Evolutionary conservation across 2,329 filamentous ascomycete species (phyloP).

Genomic region (Neodidymelliopsis sp.): DNA sequence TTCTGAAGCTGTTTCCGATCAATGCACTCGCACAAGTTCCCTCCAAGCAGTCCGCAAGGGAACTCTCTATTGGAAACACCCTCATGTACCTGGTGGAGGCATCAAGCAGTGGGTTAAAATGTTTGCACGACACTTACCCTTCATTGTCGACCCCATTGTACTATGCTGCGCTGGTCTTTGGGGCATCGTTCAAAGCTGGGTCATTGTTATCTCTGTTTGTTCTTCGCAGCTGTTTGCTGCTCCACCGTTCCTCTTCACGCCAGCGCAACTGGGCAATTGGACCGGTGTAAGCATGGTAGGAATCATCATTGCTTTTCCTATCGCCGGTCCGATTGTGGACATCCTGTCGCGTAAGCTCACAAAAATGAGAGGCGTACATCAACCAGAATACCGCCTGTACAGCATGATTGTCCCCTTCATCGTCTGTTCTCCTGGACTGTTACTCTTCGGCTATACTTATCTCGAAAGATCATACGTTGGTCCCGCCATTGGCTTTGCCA

Average conservation of each 20-base stretch:
- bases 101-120: neutral
- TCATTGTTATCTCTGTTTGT: neutral
- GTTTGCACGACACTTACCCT: neutral
- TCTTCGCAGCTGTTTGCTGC: slow-evolving; percentile 1
- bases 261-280: slow-evolving; percentile 3
- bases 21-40: too few species aligned
- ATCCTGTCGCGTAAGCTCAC: neutral
- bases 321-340: neutral
- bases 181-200: neutral
- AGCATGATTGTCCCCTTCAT: neutral
- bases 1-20: too few species aligned
- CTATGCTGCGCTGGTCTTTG: neutral
- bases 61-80: neutral
- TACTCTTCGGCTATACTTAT: neutral
- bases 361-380: neutral
- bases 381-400: slow-evolving; percentile 7
- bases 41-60: too few species aligned
- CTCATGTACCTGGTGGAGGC: neutral
- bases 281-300: neutral
- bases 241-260: slow-evolving; percentile 4
- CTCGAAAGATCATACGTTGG: neutral
- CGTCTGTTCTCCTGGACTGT: neutral
- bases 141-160: neutral
- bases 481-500: neutral
- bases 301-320: neutral